A percentile compares a stretch with the other conserved stretches of the same genome.
phyloP scores from a whole-genome alignment of 2,329 filamentous ascomycete genomes.

The Pezicula carpinea region DNA sequence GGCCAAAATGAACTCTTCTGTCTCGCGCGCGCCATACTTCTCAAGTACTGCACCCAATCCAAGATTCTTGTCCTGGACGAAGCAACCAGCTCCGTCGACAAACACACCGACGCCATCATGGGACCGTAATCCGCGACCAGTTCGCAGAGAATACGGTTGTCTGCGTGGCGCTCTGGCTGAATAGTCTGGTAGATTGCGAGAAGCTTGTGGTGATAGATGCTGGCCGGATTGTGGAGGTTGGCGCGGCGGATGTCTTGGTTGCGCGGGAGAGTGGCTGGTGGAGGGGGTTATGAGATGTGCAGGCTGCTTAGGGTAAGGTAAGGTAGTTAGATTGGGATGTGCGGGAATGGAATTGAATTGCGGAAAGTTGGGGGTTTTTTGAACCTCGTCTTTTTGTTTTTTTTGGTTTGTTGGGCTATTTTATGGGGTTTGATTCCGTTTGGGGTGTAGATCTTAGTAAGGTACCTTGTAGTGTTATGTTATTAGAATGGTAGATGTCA shows the following conservation, averaged over 20 bases:
- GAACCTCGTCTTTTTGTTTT: too few relatives aligned
- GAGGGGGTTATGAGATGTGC: background rate
- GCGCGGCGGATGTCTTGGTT: constrained; percentile 3
- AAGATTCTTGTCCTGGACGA: constrained; percentile 19
- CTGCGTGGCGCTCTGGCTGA: constrained; percentile 31
- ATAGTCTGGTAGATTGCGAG: constrained; percentile 46
- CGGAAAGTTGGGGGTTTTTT: too few relatives aligned
- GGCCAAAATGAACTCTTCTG: constrained; percentile 63
- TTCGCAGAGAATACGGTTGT: constrained; percentile 51
- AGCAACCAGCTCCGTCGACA: constrained; percentile 42
- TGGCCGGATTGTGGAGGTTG: constrained; percentile 20
- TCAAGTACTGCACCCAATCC: constrained; percentile 29
- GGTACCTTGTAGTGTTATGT: too few relatives aligned
- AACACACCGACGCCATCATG: constrained; percentile 50
- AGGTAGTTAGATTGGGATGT: too few relatives aligned
- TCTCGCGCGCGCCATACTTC: constrained; percentile 54
- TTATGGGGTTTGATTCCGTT: too few relatives aligned
- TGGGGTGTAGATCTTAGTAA: too few relatives aligned
- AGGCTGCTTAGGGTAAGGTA: too few relatives aligned
- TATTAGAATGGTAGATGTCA: too few relatives aligned
- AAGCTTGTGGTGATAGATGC: constrained; percentile 43
- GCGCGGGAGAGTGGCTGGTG: background rate
- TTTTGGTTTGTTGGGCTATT: too few relatives aligned
- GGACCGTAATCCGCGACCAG: constrained; percentile 47
- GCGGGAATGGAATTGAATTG: too few relatives aligned